Evolutionary conservation across 164 flowering plant genomes (phyloP).

Genomic region (Annona cherimola): DNA sequence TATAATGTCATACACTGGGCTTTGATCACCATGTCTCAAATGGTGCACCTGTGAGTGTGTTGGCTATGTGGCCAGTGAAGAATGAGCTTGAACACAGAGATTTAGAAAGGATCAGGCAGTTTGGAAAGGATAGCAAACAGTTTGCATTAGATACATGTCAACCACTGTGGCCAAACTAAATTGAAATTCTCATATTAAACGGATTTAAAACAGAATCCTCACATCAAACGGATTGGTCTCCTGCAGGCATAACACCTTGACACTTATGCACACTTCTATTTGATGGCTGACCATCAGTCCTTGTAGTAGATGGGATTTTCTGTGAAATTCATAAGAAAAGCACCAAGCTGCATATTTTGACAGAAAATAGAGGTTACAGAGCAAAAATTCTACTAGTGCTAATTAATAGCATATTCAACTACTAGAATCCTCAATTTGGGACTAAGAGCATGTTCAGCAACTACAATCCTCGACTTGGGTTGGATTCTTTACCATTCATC

Average conservation of each 20-base stretch:
- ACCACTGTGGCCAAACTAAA: too few relatives aligned
- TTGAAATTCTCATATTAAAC: background rate
- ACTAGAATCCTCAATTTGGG: too few relatives aligned
- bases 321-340: background rate
- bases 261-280: background rate
- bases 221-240: background rate
- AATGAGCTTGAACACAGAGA: background rate
- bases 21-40: background rate
- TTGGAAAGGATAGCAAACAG: background rate
- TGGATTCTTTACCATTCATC: constrained; percentile 56
- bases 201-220: background rate
- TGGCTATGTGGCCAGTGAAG: background rate
- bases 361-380: background rate
- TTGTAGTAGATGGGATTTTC: background rate
- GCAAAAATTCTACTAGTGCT: background rate
- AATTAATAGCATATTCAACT: background rate
- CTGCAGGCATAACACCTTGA: background rate
- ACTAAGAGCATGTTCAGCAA: background rate
- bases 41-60: background rate
- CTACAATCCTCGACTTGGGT: background rate
- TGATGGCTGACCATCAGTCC: background rate
- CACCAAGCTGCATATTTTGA: background rate
- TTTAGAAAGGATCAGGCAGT: background rate
- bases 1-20: background rate
- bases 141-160: background rate